A percentile compares a stretch with the other conserved stretches of the same genome.
Evolutionary conservation across 1,284 basidiomycete genomes (phyloP).

Genomic region (Irpex lacteus): DNA sequence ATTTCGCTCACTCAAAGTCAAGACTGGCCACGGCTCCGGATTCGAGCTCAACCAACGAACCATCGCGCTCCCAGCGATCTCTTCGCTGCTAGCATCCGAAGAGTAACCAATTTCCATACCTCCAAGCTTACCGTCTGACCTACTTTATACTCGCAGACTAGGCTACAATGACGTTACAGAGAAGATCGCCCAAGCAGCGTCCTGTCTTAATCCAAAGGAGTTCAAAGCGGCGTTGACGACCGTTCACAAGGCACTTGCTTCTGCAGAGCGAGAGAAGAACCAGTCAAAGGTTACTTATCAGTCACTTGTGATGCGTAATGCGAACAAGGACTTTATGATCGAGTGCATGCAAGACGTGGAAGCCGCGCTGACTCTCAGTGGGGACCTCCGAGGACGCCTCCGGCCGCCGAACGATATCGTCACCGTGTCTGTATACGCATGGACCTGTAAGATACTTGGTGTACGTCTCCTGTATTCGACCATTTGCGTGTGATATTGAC

Average conservation of each 20-base stretch:
- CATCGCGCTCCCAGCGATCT: not conserved
- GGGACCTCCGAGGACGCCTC: constrained; percentile 17
- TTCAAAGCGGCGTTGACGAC: constrained; percentile 28
- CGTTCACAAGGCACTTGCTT: constrained; percentile 25
- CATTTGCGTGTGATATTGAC: no score
- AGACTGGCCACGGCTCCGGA: constrained; percentile 1
- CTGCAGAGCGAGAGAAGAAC: constrained; percentile 1
- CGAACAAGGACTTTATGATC: constrained; percentile 16
- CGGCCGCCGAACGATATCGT: constrained; percentile 18
- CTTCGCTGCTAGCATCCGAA: not conserved
- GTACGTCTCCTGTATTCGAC: no score
- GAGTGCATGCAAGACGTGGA: constrained; percentile 23
- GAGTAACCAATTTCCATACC: not conserved
- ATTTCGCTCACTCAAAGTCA: not conserved
- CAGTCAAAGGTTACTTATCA: constrained; percentile 15
- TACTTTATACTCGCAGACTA: constrained; percentile 19
- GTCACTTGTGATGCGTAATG: constrained; percentile 16
- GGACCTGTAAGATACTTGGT: constrained; percentile 19
- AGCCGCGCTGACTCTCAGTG: constrained; percentile 18
- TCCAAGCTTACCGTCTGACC: not conserved
- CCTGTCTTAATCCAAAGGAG: constrained; percentile 31
- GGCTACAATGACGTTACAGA: constrained; percentile 31
- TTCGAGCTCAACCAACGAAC: not conserved
- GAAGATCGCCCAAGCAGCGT: constrained; percentile 31
- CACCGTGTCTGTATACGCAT: constrained; percentile 24